These are phyloP conservation scores for Blastobotrys aristatus DNA, from an alignment of 1,139 yeast genomes.

Conservation along the genomic window DNA sequence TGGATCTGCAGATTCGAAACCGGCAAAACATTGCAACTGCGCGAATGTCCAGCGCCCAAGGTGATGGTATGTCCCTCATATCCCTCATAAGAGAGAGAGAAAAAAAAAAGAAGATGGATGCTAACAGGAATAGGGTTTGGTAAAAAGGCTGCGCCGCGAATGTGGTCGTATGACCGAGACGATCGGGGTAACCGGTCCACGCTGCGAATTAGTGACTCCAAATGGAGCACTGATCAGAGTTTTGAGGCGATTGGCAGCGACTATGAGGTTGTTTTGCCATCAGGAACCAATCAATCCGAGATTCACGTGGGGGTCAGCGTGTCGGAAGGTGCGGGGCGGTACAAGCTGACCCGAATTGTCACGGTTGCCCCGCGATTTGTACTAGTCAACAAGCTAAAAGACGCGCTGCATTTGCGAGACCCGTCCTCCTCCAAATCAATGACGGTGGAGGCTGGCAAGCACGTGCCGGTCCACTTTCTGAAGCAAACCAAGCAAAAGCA, in stretches of 20 bases:
- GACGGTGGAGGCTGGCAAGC: slow-evolving; percentile 43
- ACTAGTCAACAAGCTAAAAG: slow-evolving; percentile 55
- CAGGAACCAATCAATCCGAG: slow-evolving; percentile 58
- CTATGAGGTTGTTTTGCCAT: slow-evolving; percentile 56
- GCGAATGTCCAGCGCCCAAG: slow-evolving; percentile 26
- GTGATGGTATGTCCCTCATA: slow-evolving; percentile 10
- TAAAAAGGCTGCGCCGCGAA: slow-evolving; percentile 50
- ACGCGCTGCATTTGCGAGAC: slow-evolving; percentile 60
- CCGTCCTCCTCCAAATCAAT: slow-evolving; percentile 40
- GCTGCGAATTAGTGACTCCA: slow-evolving; percentile 64
- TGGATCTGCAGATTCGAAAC: slow-evolving; percentile 56
- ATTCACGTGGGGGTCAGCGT: slow-evolving; percentile 71
- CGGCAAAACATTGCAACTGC: slow-evolving; percentile 44
- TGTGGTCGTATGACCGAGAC: slow-evolving; percentile 76
- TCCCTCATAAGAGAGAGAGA: background rate
- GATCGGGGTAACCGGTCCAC: slow-evolving; percentile 65
- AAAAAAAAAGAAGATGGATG: background rate
- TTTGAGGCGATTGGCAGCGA: slow-evolving; percentile 89
- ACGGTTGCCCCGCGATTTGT: slow-evolving; percentile 81
- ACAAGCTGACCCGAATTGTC: slow-evolving; percentile 69
- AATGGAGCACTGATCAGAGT: slow-evolving; percentile 72
- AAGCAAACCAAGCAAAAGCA: slow-evolving; percentile 48
- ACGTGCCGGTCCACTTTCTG: slow-evolving; percentile 63
- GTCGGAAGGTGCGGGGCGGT: slow-evolving; percentile 84
- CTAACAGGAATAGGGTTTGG: slow-evolving; percentile 14